phyloP scores from a whole-genome alignment of 257 asterid species.

The Lycium ferocissimum region DNA sequence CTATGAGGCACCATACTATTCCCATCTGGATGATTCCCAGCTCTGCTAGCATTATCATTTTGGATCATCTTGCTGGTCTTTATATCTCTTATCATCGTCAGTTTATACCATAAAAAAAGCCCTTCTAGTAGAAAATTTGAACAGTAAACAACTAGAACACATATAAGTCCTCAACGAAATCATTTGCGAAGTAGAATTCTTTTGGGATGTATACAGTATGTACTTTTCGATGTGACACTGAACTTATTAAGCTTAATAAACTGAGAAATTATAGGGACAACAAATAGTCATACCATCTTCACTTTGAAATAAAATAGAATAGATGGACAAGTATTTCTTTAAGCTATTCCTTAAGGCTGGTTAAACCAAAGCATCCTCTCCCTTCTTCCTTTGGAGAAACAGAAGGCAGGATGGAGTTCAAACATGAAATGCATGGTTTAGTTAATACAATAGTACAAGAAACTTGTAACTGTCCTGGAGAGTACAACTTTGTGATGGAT shows the following conservation, averaged over 20 bases:
- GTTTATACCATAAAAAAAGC: not conserved
- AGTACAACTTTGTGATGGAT: not conserved
- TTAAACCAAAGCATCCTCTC: slow-evolving; percentile 17
- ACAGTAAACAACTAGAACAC: not conserved
- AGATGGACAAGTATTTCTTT: slow-evolving; percentile 9
- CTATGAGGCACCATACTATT: not conserved
- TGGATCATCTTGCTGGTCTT: not conserved
- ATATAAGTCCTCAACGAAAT: not conserved
- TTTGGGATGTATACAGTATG: not conserved
- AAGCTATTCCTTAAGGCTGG: slow-evolving; percentile 18
- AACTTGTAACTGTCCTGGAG: not conserved
- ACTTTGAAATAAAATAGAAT: not conserved
- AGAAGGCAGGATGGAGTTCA: slow-evolving; percentile 20
- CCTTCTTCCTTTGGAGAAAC: slow-evolving; percentile 17
- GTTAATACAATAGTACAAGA: slow-evolving; percentile 14
- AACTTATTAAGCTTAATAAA: not conserved
- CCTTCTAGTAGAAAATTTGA: not conserved
- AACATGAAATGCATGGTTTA: slow-evolving; percentile 9
- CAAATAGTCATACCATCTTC: slow-evolving; percentile 14
- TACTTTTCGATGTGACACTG: not conserved
- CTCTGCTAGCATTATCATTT: not conserved
- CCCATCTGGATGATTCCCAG: not conserved
- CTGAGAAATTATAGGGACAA: slow-evolving; percentile 23
- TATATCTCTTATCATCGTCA: not conserved
- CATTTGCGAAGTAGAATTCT: not conserved